Evolutionary conservation across 768 basidiomycete genomes (phyloP), one percentile per base, ranked within the genome.

Genomic region (Mycena pura): DNA sequence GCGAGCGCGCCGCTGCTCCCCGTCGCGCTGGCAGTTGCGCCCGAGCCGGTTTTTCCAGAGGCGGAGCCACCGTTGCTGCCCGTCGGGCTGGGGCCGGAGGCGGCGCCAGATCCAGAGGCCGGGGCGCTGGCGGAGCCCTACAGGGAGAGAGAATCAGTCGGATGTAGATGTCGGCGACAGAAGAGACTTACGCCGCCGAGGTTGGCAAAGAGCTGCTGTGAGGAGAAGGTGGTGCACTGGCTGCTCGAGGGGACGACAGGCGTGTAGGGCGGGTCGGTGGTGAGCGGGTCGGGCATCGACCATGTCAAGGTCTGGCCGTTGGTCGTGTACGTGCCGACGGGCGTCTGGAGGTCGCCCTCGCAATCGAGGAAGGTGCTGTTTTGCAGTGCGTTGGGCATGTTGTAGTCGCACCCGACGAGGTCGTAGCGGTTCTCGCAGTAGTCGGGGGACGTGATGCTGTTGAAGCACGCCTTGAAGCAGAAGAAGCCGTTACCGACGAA

Each of bases 391-490:
- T 77, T 80, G 4, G 85, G 85, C 45, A 77, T 82, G 67, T 86
- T 87, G 74, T 80, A 85, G 1, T 34, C 54, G 52, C 82, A 80
- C 17, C 86, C 86, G 36, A 86, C 78, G 52, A 81, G 83, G 65
- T 86, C 84, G 43, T 77, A 83, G 53, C 78, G 77, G 74, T 87
- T 82, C 67, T 84, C 74, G 74, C 85, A 87, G 57, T 70, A 74
- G 29, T 69, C 71, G 17, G 69, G 70, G 0, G 75, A 70, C 56
- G 77, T 77, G 24, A 76, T 66, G 27, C 74, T 51, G 6, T 80
- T 79, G 64, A 84, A 78, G 74, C 87, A 87, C 0, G 78, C 62
- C 73, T 87, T 88, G 50, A 84, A 45, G 69, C 84, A 88, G 71
- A 84, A 82, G 25, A 45, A 29, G 57, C 68, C 62, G 19, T 71